These are phyloP conservation scores for Hymenoscyphus infarciens DNA, from an alignment of 2,329 filamentous ascomycete species.

Conservation along the genomic window DNA sequence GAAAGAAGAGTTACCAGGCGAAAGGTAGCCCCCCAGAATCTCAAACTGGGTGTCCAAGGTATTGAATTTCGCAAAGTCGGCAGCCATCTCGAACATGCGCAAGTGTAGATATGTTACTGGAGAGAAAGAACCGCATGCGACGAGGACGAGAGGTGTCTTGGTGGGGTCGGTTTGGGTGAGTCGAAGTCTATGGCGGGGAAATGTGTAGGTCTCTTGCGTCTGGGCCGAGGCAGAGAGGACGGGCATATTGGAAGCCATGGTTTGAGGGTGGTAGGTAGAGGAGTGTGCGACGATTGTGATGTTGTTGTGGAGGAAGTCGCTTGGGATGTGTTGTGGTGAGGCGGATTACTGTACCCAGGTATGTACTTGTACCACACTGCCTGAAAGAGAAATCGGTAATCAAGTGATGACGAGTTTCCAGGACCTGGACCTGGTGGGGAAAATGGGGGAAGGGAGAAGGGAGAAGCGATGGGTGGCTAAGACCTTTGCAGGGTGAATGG, in stretches of 20 bases:
- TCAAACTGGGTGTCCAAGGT: constrained; percentile 66
- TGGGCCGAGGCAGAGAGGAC: constrained; percentile 15
- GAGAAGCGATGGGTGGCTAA: not conserved
- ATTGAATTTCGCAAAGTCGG: constrained; percentile 66
- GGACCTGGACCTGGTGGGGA: too few relatives aligned
- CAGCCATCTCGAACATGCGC: constrained; percentile 83
- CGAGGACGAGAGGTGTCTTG: constrained; percentile 62
- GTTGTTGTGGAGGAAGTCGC: not conserved
- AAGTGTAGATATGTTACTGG: constrained; percentile 74
- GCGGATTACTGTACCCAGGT: not conserved
- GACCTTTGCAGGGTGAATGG: not conserved
- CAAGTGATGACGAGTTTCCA: not conserved
- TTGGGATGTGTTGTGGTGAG: not conserved
- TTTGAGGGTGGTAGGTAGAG: not conserved
- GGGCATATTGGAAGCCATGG: constrained; percentile 16
- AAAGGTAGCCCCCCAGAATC: constrained; percentile 80
- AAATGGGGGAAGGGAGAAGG: too few relatives aligned
- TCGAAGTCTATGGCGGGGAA: constrained; percentile 57
- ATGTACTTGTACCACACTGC: not conserved
- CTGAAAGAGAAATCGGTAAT: not conserved
- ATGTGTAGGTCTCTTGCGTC: constrained; percentile 34
- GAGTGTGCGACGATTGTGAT: not conserved
- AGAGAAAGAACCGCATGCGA: constrained; percentile 68
- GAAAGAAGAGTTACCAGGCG: constrained; percentile 29
- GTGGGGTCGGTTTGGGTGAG: constrained; percentile 50